Conservation (phyloP, 495 filamentous ascomycete genomes). For the Neurospora sp. region DNA sequence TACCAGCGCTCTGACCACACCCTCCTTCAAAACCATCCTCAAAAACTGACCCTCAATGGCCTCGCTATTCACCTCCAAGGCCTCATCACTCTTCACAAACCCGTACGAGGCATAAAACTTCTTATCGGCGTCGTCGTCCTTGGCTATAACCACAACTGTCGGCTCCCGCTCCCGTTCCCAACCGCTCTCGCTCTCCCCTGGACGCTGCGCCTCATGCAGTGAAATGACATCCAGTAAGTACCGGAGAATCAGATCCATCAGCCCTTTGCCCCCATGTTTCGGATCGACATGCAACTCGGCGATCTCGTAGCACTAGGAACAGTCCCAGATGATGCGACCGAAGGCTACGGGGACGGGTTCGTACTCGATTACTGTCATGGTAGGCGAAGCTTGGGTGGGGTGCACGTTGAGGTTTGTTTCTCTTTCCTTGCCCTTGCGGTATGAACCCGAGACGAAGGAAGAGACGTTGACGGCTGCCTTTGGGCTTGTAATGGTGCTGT, state of each 20-base stretch:
- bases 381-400: constrained; percentile 23
- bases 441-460: constrained; percentile 27
- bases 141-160: not conserved
- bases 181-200: not conserved
- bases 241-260: not conserved
- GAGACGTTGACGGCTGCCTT: constrained; percentile 21
- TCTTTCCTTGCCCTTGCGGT: not conserved
- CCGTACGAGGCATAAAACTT: not conserved
- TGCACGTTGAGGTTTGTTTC: constrained; percentile 22
- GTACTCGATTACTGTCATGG: not conserved
- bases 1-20: not conserved
- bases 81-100: not conserved
- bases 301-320: constrained; percentile 43
- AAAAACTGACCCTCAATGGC: not conserved
- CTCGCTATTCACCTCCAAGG: not conserved
- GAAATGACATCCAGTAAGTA: not conserved
- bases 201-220: not conserved
- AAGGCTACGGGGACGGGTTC: constrained; percentile 28
- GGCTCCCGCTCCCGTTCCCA: not conserved
- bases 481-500: constrained; percentile 15
- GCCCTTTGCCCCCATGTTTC: not conserved
- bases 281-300: constrained; percentile 21
- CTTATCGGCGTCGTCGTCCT: not conserved
- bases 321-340: constrained; percentile 44
- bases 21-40: not conserved